phyloP scores from a whole-genome alignment of 2,329 filamentous ascomycete genomes.

The Colletotrichum siamense region DNA sequence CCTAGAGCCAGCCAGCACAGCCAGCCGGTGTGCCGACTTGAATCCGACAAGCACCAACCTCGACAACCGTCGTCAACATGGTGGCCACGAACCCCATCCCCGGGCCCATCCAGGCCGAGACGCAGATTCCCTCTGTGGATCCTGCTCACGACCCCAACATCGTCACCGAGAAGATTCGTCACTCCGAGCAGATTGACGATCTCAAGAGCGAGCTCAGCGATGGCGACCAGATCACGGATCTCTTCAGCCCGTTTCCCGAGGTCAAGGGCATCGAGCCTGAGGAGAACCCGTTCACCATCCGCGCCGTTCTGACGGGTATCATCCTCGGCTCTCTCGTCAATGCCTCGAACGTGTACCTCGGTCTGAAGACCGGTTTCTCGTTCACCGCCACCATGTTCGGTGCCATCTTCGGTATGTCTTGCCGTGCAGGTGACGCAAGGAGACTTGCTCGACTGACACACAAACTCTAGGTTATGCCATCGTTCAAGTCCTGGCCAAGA shows the following conservation, averaged over 20 bases:
- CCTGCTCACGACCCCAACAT: neutral
- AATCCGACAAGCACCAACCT: neutral
- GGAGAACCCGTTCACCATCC: conserved; percentile 55
- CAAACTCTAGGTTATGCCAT: conserved; percentile 49
- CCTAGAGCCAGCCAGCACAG: conserved; percentile 8
- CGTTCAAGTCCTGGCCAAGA: conserved; percentile 43
- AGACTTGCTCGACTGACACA: neutral
- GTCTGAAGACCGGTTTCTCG: conserved; percentile 58
- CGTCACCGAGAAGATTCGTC: conserved; percentile 6
- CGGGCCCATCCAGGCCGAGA: conserved; percentile 12
- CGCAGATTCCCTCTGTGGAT: conserved; percentile 2
- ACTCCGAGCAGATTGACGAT: conserved; percentile 14
- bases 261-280: conserved; percentile 47
- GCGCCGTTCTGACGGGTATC: conserved; percentile 60
- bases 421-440: conserved; percentile 26
- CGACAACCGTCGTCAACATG: neutral
- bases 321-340: conserved; percentile 64
- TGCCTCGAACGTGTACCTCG: conserved; percentile 67
- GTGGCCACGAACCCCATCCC: neutral
- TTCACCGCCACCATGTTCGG: conserved; percentile 54
- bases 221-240: conserved; percentile 36
- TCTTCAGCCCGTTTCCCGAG: conserved; percentile 46
- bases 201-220: conserved; percentile 22
- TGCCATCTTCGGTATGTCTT: conserved; percentile 64
- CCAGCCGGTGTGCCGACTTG: neutral